These are phyloP conservation scores for cucumber (Cucumis sativus) DNA, from an alignment of 306 rosid genomes.

Conservation along the genomic window DNA sequence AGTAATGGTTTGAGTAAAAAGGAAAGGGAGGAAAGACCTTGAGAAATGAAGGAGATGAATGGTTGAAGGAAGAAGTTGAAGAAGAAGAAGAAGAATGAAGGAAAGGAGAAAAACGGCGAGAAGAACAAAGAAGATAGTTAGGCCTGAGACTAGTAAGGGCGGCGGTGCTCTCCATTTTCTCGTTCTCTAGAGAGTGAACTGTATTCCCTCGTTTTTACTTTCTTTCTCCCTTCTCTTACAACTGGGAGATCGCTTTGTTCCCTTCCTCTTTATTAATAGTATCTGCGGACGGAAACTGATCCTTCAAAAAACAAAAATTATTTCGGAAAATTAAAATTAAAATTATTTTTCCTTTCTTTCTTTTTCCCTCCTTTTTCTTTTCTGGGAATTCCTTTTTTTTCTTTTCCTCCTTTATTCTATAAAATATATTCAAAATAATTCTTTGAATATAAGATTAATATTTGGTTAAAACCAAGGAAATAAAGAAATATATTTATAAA, in stretches of 20 bases:
- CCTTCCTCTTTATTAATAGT: too few relatives aligned
- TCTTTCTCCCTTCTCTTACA: neutral
- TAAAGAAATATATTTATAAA: too few relatives aligned
- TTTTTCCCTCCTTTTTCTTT: neutral
- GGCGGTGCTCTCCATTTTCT: conserved; percentile 65
- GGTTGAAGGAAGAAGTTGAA: conserved; percentile 7
- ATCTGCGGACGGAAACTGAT: neutral
- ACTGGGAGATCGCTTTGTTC: too few relatives aligned
- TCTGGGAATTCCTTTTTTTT: neutral
- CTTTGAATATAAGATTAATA: too few relatives aligned
- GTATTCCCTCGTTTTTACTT: neutral
- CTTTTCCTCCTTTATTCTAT: too few relatives aligned
- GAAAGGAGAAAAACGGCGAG: conserved; percentile 19
- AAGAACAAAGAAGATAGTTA: conserved; percentile 26
- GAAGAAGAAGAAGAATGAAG: conserved; percentile 9
- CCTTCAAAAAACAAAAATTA: neutral
- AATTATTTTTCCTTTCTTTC: neutral
- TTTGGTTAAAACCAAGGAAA: too few relatives aligned
- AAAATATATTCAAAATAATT: too few relatives aligned
- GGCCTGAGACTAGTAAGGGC: conserved; percentile 25
- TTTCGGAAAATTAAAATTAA: neutral
- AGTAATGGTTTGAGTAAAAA: neutral
- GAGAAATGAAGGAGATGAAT: conserved; percentile 21
- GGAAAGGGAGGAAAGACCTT: conserved; percentile 28
- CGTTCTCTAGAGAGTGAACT: neutral